Evolutionary conservation across 306 rosid genomes (phyloP), one percentile per base, ranked within the genome.

Genomic region (Castanea crenata): DNA sequence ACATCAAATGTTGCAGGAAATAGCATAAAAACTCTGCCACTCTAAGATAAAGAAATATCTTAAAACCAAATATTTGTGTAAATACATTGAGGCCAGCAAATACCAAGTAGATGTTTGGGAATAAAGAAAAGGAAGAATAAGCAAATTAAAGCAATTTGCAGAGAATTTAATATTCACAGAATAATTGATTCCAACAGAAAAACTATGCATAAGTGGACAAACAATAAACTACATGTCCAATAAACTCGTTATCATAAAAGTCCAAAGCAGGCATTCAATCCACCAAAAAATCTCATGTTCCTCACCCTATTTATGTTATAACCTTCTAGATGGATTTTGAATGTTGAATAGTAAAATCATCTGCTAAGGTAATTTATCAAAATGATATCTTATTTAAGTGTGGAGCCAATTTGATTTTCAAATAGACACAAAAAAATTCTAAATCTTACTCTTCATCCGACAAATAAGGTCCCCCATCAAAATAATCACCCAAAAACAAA

Each of bases 401-500:
- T 31, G 73, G 49, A 32, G 6, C 65, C 69, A 78, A 58, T 59
- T 27, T 77, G 67, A 34, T 14, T 32, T 51, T 9, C 27, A 81
- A 64, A 46, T 32, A 11, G 52, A 76, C 20, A 75, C 38, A 61
- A 23, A 73, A 69, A 69, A 56, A 20, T 64, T 81, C 55, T 56
- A 73, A 79, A 75, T 55, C 96, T 93, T 87, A 93, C 98, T 93
- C 98, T 77, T 87, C 87, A 76, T 91, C 89, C 0, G 85, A 83
- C 75, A 93, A 83, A 78, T 64, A 82, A 71, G 93, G 93, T 71
- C 94, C 98, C 64, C 98, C 94, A 65, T 93, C 98, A 23, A 93
- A 93, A 85, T 88, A 86, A 81, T 93, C 98, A 59, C 98, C 98
- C 75, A 93, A 79, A 81, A 91, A 89, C 85, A 91, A 81, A 83